These are phyloP conservation scores for Alternaria brassicicola DNA, from an alignment of 2,329 filamentous ascomycete genomes.

Conservation along the genomic window DNA sequence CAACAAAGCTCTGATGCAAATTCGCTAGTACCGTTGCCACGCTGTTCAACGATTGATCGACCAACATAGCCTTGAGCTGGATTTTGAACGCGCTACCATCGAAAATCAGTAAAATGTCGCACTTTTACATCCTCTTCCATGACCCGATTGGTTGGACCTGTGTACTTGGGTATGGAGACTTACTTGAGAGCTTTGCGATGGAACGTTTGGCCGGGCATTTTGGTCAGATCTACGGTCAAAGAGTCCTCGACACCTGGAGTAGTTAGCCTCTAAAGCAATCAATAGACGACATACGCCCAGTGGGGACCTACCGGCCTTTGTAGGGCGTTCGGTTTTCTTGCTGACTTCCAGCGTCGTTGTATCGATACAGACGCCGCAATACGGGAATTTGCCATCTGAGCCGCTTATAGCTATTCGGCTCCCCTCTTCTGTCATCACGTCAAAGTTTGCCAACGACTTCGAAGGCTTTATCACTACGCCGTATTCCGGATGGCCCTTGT, in stretches of 20 bases:
- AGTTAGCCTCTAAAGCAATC: conserved; percentile 11
- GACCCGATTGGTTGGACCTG: conserved; percentile 8
- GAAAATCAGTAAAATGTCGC: conserved; percentile 22
- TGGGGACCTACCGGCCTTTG: conserved; percentile 54
- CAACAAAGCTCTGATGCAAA: conserved; percentile 73
- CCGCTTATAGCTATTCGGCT: conserved; percentile 41
- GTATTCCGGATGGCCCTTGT: conserved; percentile 76
- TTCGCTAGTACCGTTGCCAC: conserved; percentile 72
- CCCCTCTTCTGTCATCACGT: conserved; percentile 64
- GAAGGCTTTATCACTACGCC: conserved; percentile 76
- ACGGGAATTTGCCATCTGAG: conserved; percentile 71
- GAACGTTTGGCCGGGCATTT: conserved; percentile 76
- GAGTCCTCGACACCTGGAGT: conserved; percentile 66
- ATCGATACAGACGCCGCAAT: conserved; percentile 83
- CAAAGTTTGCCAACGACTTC: conserved; percentile 89
- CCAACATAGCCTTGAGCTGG: conserved; percentile 82
- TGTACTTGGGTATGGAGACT: conserved; percentile 46
- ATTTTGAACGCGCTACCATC: conserved; percentile 71
- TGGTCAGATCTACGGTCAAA: conserved; percentile 78
- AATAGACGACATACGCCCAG: neutral
- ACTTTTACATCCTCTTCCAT: conserved; percentile 1
- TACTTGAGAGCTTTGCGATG: conserved; percentile 75
- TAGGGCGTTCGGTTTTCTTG: conserved; percentile 67
- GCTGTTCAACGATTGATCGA: conserved; percentile 80
- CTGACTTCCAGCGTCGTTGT: conserved; percentile 74